Percentiles rank a stretch among this genome's conserved stretches.
These are phyloP conservation scores for Neolentinus lepideus DNA, from an alignment of 1,284 basidiomycete species.

Conservation along the genomic window DNA sequence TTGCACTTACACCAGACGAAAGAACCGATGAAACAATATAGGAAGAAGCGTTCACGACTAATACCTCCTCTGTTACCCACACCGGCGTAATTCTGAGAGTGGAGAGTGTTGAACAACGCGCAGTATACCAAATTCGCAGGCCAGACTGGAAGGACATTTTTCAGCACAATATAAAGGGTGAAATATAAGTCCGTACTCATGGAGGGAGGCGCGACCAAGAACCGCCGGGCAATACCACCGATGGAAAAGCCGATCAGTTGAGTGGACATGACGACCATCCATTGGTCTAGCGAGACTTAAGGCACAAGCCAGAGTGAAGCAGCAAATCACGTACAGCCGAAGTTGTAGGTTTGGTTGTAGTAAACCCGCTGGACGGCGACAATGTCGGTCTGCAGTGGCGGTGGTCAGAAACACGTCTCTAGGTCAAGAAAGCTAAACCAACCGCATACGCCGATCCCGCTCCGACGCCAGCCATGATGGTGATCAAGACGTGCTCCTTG, in stretches of 20 bases:
- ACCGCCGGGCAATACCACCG: slow-evolving; percentile 52
- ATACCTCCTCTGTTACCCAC: slow-evolving; percentile 33
- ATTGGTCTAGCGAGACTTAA: background rate
- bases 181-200: slow-evolving; percentile 42
- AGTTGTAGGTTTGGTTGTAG: slow-evolving; percentile 38
- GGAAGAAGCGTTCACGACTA: slow-evolving; percentile 45
- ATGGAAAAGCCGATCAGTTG: slow-evolving; percentile 68
- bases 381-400: slow-evolving; percentile 44
- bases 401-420: background rate
- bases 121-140: slow-evolving; percentile 55
- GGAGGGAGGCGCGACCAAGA: slow-evolving; percentile 69
- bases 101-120: slow-evolving; percentile 54
- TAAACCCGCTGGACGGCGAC: slow-evolving; percentile 56
- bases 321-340: slow-evolving; percentile 32
- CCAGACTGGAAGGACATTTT: slow-evolving; percentile 40
- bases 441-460: slow-evolving; percentile 48
- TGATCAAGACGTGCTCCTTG: slow-evolving; percentile 28
- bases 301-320: background rate
- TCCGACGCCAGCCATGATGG: slow-evolving; percentile 71
- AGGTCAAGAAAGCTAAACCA: background rate
- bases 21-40: slow-evolving; percentile 37
- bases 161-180: background rate
- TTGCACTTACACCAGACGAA: slow-evolving; percentile 48
- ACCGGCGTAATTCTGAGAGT: slow-evolving; percentile 46
- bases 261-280: slow-evolving; percentile 53